Evolutionary conservation across 176 grass and related monocot species (phyloP), one percentile per base, ranked within the genome.

Genomic region (Oryza punctata): DNA sequence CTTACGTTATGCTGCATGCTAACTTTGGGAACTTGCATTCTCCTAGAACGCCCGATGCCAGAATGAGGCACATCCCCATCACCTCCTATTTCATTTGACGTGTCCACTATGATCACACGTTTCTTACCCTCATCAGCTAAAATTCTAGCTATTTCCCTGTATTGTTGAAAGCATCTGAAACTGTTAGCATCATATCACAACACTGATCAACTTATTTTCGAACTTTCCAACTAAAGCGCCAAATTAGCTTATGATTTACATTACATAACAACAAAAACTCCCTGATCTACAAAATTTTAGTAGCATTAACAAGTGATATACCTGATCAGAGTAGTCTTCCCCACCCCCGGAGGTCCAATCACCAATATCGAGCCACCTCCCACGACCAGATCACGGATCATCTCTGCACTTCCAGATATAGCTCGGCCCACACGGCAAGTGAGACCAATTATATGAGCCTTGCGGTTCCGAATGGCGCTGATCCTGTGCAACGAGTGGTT

Each of bases 1-100:
- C 92, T 85, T 89, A 98, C 96, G 27, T 90, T 88, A 73, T 98
- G 96, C 69, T 98, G 96, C 89, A 98, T 93, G 80, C 83, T 95
- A 92, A 98, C 96, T 88, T 87, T 98, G 35, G 96, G 93, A 81
- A 98, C 96, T 93, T 98, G 96, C 96, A 98, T 98, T 90, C 96
- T 98, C 49, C 96, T 95, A 65, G 96, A 88, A 73, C 82, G 89
- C 25, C 96, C 96, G 76, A 98, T 95, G 73, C 96, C 96, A 16
- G 89, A 93, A 32, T 98, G 96, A 87, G 96, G 96, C 73, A 98
- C 91, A 61, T 98, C 93, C 49, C 96, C 96, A 78, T 98, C 96
- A 44, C 96, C 93, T 90, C 96, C 93, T 82, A 98, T 98, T 86
- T 95, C 96, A 72, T 98, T 98, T 41, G 96, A 98, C 54, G 96